Base-by-base conservation (phyloP, 148 eudicot species). In the Vaccinium corymbosum region DNA sequence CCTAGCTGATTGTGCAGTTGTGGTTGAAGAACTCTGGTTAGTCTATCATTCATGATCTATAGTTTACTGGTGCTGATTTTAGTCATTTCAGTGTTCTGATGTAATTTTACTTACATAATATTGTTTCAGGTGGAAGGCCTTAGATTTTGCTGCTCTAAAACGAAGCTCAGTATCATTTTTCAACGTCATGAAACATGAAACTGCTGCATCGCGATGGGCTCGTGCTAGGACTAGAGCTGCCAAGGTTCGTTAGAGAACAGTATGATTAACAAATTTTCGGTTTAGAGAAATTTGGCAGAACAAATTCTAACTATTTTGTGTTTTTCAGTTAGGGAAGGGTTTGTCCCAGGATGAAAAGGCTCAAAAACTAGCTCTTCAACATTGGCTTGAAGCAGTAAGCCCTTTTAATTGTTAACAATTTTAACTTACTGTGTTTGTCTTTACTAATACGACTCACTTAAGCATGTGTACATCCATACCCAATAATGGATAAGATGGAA, bases 331-430 rank as follows among this genome's bases (percentile, higher is more conserved):
- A 32, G 88, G 88, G 32, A 86, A 86, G 74, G 88, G 88, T 53
- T 86, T 84, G 57, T 86, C 84, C 46, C 84, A 83, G 79, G 83
- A 86, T 82, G 88, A 86, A 50, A 86, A 86, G 73, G 88, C 88
- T 55, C 85, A 86, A 53, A 83, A 83, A 64, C 78, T 83, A 14
- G 88, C 88, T 75, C 84, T 86, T 19, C 86, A 84, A 61, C 88
- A 86, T 80, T 86, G 88, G 88, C 88, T 86, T 12, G 88, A 86
- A 84, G 88, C 88, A 19, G 88, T 86, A 84, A 84, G 88, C 51
- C 73, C 76, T 14, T 20, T 27, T 19, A 51, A 19, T 49, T 17
- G 7, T 46, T 27, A 11, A 49, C n/a, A 51, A 64, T 46, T 68
- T 61, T 13, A 35, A 6, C 32, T 68, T n/a, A 68, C 25, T 5